These are phyloP conservation scores for Kwoniella pini DNA, from an alignment of 768 basidiomycete species.

Conservation along the genomic window DNA sequence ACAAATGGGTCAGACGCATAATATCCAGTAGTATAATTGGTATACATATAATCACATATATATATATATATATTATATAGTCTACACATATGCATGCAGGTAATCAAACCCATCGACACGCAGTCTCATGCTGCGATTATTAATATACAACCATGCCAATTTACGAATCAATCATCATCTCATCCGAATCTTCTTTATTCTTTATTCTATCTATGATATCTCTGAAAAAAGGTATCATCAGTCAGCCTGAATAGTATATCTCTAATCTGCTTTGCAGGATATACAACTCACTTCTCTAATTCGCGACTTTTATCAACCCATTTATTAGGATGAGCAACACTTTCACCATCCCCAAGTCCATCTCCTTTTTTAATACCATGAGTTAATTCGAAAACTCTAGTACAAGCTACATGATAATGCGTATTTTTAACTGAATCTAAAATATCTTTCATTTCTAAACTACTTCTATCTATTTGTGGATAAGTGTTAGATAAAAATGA, in stretches of 20 bases:
- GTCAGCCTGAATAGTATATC: no score
- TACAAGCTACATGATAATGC: slow-evolving; percentile 95
- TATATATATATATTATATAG: no score
- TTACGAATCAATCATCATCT: slow-evolving; percentile 19
- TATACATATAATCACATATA: no score
- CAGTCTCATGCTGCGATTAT: no score
- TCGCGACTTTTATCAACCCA: slow-evolving; percentile 56
- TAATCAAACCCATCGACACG: no score
- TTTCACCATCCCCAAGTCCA: slow-evolving; percentile 68
- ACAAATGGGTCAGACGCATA: no score
- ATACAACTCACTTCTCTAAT: slow-evolving; percentile 43
- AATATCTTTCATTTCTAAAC: slow-evolving; percentile 76
- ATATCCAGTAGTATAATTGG: no score
- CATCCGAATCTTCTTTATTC: slow-evolving; percentile 27
- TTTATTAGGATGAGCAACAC: slow-evolving; percentile 91
- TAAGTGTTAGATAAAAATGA: slow-evolving; percentile 61
- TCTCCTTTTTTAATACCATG: slow-evolving; percentile 88
- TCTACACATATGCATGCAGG: no score
- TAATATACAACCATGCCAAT: background rate
- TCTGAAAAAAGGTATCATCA: slow-evolving; percentile 9
- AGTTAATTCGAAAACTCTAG: slow-evolving; percentile 92
- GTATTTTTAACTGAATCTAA: slow-evolving; percentile 71
- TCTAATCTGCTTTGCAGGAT: background rate
- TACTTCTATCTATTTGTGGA: slow-evolving; percentile 61
- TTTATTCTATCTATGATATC: slow-evolving; percentile 32